phyloP scores from a whole-genome alignment of 2,329 filamentous ascomycete species.

The Ascosphaera pollenicola region DNA sequence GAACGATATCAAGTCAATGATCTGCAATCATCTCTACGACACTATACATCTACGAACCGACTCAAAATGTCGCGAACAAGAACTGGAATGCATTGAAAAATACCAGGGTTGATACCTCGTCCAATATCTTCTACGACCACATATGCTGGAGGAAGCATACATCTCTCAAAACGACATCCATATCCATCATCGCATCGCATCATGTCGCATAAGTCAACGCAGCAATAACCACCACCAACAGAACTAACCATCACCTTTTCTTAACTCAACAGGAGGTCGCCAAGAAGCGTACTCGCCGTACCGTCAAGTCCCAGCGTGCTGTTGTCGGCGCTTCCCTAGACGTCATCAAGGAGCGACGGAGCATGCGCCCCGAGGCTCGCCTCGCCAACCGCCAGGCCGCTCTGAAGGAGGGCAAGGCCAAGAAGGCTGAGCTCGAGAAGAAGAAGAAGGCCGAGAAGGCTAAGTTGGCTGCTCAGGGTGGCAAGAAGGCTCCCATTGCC shows the following conservation, averaged over 20 bases:
- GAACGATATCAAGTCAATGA: too few species aligned
- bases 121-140: too few species aligned
- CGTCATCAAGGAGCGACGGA: constrained; percentile 98
- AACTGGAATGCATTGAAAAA: too few species aligned
- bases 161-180: too few species aligned
- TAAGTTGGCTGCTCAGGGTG: constrained; percentile 57
- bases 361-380: constrained; percentile 86
- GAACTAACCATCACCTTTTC: constrained; percentile 5
- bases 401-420: constrained; percentile 97
- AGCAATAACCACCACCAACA: constrained; percentile 8
- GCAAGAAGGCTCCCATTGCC: constrained; percentile 56
- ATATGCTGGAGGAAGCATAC: too few species aligned
- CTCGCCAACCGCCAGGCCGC: constrained; percentile 70
- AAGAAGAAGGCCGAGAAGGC: constrained; percentile 99
- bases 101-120: too few species aligned
- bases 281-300: constrained; percentile 98
- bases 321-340: constrained; percentile 99
- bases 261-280: constrained; percentile 62
- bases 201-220: not conserved
- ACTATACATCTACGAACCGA: too few species aligned
- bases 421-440: constrained; percentile 71
- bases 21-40: too few species aligned
- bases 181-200: too few species aligned
- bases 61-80: too few species aligned
- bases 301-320: constrained; percentile 95